Evolutionary conservation across 345 rosid genomes (phyloP), one percentile per base, ranked within the genome.

Genomic region (Corymbia maculata): DNA sequence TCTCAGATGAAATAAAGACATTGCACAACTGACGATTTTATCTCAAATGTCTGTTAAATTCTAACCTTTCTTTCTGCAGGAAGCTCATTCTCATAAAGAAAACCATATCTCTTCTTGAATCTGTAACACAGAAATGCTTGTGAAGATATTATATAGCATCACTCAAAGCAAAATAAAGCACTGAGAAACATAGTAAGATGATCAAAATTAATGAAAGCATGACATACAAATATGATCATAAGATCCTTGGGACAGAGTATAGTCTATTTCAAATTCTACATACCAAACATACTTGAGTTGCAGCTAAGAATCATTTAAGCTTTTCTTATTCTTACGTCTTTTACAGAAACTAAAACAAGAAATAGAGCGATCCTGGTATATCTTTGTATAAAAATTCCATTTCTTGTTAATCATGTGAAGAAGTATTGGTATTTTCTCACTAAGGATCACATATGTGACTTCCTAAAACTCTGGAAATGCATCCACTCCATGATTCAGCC

Each of bases 91-190:
- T 96, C 94, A 53, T 89, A 94, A 26, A 97, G 93, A 88, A 97
- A 97, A 90, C 91, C 86, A 87, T 92, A 97, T 91, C 98, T 94
- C 90, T 96, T 96, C 92, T 94, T 95, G 89, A 95, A 96, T 92
- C 98, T 95, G 80, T 75, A 89, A 90, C 82, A 87, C 22, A 75
- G 80, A 57, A 32, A 86, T 75, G 49, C 49, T 75, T 10, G 49
- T 9, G 84, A 75, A 75, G 84, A 75, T 19, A 75, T 75, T 42
- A 21, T 75, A 75, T 19, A 75, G 26, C 84, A 75, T 19, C 42
- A 42, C 84, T 75, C 84, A 42, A 75, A 75, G 82, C 49, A 75
- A 75, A 12, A 32, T 68, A 32, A 66, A 36, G 84, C 28, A 75
- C 44, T 75, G 14, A 36, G 49, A 44, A 75, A 75, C 12, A 59